These are phyloP conservation scores for Salix koriyanagi DNA, from an alignment of 345 rosid genomes.

Conservation along the genomic window DNA sequence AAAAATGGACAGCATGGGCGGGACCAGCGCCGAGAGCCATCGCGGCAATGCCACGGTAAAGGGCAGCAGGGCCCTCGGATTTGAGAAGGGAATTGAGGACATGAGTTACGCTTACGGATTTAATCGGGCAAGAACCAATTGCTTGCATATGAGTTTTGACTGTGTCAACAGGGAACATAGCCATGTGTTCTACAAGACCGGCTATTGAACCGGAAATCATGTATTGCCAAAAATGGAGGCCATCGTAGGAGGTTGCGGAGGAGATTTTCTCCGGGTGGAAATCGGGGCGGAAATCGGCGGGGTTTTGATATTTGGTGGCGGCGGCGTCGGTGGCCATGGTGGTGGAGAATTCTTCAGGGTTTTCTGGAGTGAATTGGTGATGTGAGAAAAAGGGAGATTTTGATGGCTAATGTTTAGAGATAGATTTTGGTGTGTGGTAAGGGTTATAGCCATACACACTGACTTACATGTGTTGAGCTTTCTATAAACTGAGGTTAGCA, in stretches of 20 bases:
- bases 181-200: constrained; percentile 92
- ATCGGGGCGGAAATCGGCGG: constrained; percentile 67
- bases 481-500: no score
- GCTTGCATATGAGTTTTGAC: constrained; percentile 98
- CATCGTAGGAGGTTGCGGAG: constrained; percentile 39
- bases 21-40: constrained; percentile 99
- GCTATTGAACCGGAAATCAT: constrained; percentile 97
- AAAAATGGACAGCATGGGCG: constrained; percentile 95
- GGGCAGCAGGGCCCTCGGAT: constrained; percentile 61
- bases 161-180: constrained; percentile 98
- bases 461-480: not conserved
- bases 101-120: constrained; percentile 65
- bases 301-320: constrained; percentile 50
- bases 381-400: not conserved
- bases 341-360: not conserved
- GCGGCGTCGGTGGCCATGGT: constrained; percentile 64
- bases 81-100: constrained; percentile 71
- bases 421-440: not conserved
- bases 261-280: constrained; percentile 44
- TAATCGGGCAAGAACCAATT: constrained; percentile 82
- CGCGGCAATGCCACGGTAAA: constrained; percentile 92
- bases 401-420: not conserved
- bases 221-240: constrained; percentile 84
- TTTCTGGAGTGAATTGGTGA: not conserved
- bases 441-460: not conserved